Base-by-base conservation (phyloP, 1,284 basidiomycete species). In the Moniliophthora roreri region DNA sequence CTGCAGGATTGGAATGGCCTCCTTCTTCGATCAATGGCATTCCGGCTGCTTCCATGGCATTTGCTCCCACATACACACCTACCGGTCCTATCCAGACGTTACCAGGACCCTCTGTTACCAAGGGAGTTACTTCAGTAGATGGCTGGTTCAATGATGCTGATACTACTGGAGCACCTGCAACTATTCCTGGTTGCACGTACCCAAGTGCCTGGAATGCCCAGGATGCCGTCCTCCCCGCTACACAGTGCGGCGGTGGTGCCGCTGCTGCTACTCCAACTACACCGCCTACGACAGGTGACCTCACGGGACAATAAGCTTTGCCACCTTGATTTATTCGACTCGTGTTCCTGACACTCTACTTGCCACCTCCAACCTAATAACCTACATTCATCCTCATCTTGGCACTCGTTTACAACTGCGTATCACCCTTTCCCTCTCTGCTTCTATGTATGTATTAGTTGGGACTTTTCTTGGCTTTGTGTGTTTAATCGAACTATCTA, bases 121-220 rank as follows among this genome's bases (percentile, higher is more conserved):
- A 69, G 21, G 78, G 76, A 4, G 76, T 84, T 50, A 72, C 73
- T 57, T 71, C 77, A 2, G 88, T 84, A 5, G 76, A 80, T 60
- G 93, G 91, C 6, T 95, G 94, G 93, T 76, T 76, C 45, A 78
- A 92, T 63, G 40, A 73, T 3, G 62, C 69, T 53, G 90, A 89
- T 65, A 84, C 75, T 16, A 69, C 71, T 6, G 63, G 69, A 35
- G 79, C 77, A 41, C 79, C 81, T n/a, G 85, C 82, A 4, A 63
- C 79, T 4, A 77, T 89, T 52, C 65, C 76, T 26, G 84, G 82
- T 7, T 91, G 89, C 58, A 70, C 64, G 24, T 90, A 90, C 60
- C 86, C 84, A 38, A 70, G 84, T 59, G 73, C 82, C 16, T 91
- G 83, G 82, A 70, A 78, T 50, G 81, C 84, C 1, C 59, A 69